phyloP scores from a whole-genome alignment of 2,329 filamentous ascomycete species.

The Lomentospora prolificans region DNA sequence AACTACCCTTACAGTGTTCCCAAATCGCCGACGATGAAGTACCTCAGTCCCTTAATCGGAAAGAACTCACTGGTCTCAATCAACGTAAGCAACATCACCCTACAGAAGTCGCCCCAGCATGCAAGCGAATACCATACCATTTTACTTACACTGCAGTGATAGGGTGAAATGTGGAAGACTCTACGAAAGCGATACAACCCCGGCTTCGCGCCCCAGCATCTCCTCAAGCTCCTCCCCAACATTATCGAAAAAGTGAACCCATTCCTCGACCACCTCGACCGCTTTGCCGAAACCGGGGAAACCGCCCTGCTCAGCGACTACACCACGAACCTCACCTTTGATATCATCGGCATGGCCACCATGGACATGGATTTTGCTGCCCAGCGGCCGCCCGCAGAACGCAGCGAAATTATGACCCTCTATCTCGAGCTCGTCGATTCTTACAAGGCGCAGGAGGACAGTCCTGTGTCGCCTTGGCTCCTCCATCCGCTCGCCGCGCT shows the following conservation, averaged over 20 bases:
- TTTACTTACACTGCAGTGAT: neutral
- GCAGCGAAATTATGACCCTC: conserved; percentile 12
- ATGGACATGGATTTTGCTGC: conserved; percentile 25
- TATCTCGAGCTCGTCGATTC: conserved; percentile 17
- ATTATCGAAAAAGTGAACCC: conserved; percentile 24
- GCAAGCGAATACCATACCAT: neutral
- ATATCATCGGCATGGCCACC: conserved; percentile 26
- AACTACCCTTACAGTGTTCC: conserved; percentile 21
- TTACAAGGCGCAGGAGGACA: conserved; percentile 9
- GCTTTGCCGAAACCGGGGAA: conserved; percentile 16
- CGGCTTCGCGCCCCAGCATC: conserved; percentile 27
- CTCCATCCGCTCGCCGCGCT: conserved; percentile 12
- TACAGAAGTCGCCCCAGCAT: too few relatives aligned
- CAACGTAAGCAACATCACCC: neutral
- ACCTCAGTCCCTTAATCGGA: conserved; percentile 4
- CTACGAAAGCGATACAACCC: conserved; percentile 25
- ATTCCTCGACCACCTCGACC: conserved; percentile 22
- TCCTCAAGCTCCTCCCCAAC: conserved; percentile 24
- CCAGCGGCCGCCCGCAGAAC: conserved; percentile 16
- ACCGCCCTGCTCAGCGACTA: conserved; percentile 19
- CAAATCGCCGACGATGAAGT: conserved; percentile 16
- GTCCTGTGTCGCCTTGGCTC: conserved; percentile 15
- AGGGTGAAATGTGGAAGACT: conserved; percentile 14
- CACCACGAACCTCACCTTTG: conserved; percentile 25
- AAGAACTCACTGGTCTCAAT: conserved; percentile 7